Evolutionary conservation across 192 early-diverging fungal genomes (phyloP).

Genomic region (Coemansia sp.): DNA sequence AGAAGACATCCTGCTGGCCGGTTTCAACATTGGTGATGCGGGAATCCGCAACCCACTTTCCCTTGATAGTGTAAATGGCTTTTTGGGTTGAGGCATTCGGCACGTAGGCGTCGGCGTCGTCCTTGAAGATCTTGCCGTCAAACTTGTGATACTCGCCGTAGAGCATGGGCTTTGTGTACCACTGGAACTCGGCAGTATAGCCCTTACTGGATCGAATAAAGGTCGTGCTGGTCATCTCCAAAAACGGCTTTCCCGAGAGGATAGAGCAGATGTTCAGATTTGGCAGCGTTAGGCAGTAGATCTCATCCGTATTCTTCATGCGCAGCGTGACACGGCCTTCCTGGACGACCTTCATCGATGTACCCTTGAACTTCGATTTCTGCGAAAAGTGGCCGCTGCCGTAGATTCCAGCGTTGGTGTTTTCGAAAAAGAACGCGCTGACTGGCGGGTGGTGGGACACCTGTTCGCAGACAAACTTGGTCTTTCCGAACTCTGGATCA

Average conservation of each 20-base stretch:
- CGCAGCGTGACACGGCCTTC: conserved; percentile 73
- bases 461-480: conserved; percentile 66
- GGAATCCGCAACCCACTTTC: conserved; percentile 73
- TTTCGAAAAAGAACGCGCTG: conserved; percentile 68
- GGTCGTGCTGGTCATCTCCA: conserved; percentile 65
- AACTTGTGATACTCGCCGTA: conserved; percentile 82
- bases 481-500: conserved; percentile 56
- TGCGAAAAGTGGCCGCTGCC: conserved; percentile 64
- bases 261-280: conserved; percentile 77
- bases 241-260: conserved; percentile 64
- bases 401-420: conserved; percentile 61
- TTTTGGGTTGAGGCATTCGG: conserved; percentile 21
- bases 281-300: conserved; percentile 74
- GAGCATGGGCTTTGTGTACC: conserved; percentile 74
- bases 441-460: conserved; percentile 77
- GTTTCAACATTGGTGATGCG: conserved; percentile 58
- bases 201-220: conserved; percentile 62
- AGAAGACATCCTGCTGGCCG: conserved; percentile 57
- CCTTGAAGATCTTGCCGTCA: conserved; percentile 60
- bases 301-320: conserved; percentile 62
- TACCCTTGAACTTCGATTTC: conserved; percentile 72
- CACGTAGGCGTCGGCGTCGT: conserved; percentile 26
- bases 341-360: conserved; percentile 76
- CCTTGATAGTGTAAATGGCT: conserved; percentile 57
- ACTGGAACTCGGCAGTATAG: conserved; percentile 66